Evolutionary conservation across 1,284 basidiomycete species (phyloP).

Genomic region (Cryptococcus sp.): DNA sequence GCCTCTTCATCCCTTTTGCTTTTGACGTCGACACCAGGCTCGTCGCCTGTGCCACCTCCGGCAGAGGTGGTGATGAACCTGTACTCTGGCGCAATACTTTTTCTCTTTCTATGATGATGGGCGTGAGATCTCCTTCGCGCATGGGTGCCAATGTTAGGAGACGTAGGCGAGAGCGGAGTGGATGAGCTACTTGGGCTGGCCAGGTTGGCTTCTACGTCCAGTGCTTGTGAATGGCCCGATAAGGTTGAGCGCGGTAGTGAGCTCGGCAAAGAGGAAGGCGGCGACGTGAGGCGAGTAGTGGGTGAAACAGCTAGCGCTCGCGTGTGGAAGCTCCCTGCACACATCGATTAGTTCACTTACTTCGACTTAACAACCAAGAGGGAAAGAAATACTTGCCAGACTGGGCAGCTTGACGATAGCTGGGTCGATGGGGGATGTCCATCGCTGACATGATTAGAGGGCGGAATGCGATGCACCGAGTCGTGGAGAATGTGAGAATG

Average conservation of each 20-base stretch:
- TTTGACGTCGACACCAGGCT: conserved; percentile 53
- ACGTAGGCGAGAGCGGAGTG: too few species aligned
- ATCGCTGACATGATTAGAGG: too few species aligned
- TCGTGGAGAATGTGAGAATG: too few species aligned
- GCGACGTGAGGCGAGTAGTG: conserved; percentile 9
- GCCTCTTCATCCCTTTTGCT: conserved; percentile 44
- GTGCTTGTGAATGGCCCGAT: not conserved
- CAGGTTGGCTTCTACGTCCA: conserved; percentile 13
- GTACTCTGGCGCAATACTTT: conserved; percentile 18
- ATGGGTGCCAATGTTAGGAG: too few species aligned
- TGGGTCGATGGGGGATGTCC: too few species aligned
- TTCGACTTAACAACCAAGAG: not conserved
- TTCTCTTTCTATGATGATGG: not conserved
- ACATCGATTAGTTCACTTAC: not conserved
- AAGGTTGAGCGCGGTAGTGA: not conserved
- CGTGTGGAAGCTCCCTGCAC: conserved; percentile 15
- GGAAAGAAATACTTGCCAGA: not conserved
- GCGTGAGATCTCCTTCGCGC: not conserved
- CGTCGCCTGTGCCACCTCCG: conserved; percentile 49
- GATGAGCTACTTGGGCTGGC: not conserved
- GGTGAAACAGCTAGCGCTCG: conserved; percentile 17
- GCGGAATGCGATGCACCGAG: too few species aligned
- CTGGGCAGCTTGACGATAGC: too few species aligned
- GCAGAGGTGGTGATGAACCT: conserved; percentile 31
- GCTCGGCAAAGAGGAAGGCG: not conserved